A percentile compares a stretch with the other conserved stretches of the same genome.
These are phyloP conservation scores for Ceratobasidium sp. DNA, from an alignment of 1,284 basidiomycete species.

Conservation along the genomic window DNA sequence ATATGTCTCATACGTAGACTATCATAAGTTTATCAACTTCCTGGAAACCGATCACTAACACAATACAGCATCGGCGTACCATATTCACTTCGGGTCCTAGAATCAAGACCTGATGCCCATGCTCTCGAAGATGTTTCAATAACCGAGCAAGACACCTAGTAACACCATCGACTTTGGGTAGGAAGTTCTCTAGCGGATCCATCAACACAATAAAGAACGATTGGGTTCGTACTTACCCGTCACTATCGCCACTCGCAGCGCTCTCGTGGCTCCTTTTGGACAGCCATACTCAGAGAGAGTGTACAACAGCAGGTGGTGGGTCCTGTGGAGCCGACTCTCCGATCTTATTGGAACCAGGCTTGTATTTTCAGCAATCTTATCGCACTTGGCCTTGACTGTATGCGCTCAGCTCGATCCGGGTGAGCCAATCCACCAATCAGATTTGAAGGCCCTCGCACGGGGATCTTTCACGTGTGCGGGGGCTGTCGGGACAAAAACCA, in stretches of 20 bases:
- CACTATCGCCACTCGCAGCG: slow-evolving; percentile 26
- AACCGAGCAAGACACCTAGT: slow-evolving; percentile 61
- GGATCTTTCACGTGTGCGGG: slow-evolving; percentile 23
- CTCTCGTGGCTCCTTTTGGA: neutral
- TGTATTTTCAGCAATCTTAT: neutral
- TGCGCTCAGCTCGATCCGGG: neutral
- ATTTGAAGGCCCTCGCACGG: slow-evolving; percentile 16
- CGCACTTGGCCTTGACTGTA: neutral
- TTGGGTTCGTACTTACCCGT: slow-evolving; percentile 15
- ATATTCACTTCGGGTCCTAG: slow-evolving; percentile 59
- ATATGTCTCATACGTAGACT: slow-evolving; percentile 58
- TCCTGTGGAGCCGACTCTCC: neutral
- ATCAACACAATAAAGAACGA: neutral
- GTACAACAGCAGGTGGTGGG: slow-evolving; percentile 4
- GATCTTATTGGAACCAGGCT: slow-evolving; percentile 9
- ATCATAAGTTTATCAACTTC: neutral
- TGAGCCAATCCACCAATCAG: slow-evolving; percentile 4
- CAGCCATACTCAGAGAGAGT: too few relatives aligned
- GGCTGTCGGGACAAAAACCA: too few relatives aligned
- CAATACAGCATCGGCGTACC: slow-evolving; percentile 42
- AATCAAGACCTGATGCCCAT: slow-evolving; percentile 61
- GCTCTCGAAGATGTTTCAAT: slow-evolving; percentile 58
- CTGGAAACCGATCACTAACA: neutral
- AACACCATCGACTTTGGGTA: slow-evolving; percentile 56
- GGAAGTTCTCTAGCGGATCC: slow-evolving; percentile 36